Conservation (phyloP, 805 yeast species). For the Tetrapisispora arboricola region DNA sequence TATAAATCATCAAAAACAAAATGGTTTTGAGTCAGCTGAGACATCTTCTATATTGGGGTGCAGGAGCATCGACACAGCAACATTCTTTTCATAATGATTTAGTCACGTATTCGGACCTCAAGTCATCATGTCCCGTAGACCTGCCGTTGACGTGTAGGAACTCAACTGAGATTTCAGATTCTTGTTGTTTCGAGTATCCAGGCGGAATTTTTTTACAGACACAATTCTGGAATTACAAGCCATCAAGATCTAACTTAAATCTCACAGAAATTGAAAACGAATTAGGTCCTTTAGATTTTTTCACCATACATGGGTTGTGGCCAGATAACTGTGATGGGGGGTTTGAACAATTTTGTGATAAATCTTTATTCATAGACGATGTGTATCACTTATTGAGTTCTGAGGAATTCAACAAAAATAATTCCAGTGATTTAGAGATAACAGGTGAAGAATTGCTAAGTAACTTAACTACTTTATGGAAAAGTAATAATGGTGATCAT, state of each 20-base stretch:
- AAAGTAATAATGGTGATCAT: constrained; percentile 59
- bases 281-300: constrained; percentile 57
- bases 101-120: too few relatives aligned
- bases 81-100: too few relatives aligned
- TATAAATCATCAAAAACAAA: too few relatives aligned
- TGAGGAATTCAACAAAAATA: constrained; percentile 12
- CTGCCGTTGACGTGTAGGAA: constrained; percentile 54
- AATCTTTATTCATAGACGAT: constrained; percentile 42
- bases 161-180: constrained; percentile 41
- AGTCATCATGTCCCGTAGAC: constrained; percentile 40
- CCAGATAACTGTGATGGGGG: constrained; percentile 81
- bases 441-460: constrained; percentile 43
- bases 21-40: too few relatives aligned
- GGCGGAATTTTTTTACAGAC: constrained; percentile 79
- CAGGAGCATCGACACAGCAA: too few relatives aligned
- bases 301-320: constrained; percentile 84
- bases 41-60: too few relatives aligned
- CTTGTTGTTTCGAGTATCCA: constrained; percentile 80
- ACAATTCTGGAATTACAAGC: constrained; percentile 87
- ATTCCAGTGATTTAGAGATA: constrained; percentile 19
- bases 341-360: constrained; percentile 70
- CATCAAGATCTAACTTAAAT: constrained; percentile 32
- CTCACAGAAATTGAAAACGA: constrained; percentile 20
- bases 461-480: constrained; percentile 59
- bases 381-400: constrained; percentile 37